Evolutionary conservation across 1,139 yeast genomes (phyloP).

Genomic region (Candida smagusa): DNA sequence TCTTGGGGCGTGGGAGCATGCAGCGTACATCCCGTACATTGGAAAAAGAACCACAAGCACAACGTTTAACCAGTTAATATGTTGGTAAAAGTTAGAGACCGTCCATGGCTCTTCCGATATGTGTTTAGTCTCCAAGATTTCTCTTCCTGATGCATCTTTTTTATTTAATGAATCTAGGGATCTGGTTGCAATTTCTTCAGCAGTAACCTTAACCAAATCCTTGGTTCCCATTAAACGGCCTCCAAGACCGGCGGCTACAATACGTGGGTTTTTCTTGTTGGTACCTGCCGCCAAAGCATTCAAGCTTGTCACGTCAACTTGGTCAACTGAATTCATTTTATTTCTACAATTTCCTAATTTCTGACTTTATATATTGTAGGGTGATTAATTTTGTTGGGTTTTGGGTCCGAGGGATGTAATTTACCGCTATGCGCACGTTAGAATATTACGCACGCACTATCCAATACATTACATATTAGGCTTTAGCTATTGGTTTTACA

Average conservation of each 20-base stretch:
- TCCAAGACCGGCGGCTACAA: conserved; percentile 75
- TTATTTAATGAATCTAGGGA: conserved; percentile 48
- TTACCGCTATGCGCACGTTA: too few relatives aligned
- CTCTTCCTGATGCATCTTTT: conserved; percentile 46
- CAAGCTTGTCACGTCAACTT: conserved; percentile 69
- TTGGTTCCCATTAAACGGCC: conserved; percentile 81
- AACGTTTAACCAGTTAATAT: conserved; percentile 91
- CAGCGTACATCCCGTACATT: conserved; percentile 51
- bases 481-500: too few relatives aligned
- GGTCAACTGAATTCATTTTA: conserved; percentile 31
- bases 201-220: conserved; percentile 62
- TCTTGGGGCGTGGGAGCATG: conserved; percentile 51
- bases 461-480: too few relatives aligned
- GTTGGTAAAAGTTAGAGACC: conserved; percentile 73
- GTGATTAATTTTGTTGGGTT: too few relatives aligned
- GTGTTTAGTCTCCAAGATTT: conserved; percentile 54
- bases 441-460: too few relatives aligned
- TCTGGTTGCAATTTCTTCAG: conserved; percentile 57
- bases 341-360: too few relatives aligned
- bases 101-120: conserved; percentile 95
- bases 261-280: conserved; percentile 63
- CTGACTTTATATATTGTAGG: too few relatives aligned
- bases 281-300: conserved; percentile 90
- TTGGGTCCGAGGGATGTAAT: too few relatives aligned
- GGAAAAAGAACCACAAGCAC: conserved; percentile 77